Evolutionary conservation across 1,139 yeast species (phyloP).

Genomic region (Magnusiomyces paraingens): DNA sequence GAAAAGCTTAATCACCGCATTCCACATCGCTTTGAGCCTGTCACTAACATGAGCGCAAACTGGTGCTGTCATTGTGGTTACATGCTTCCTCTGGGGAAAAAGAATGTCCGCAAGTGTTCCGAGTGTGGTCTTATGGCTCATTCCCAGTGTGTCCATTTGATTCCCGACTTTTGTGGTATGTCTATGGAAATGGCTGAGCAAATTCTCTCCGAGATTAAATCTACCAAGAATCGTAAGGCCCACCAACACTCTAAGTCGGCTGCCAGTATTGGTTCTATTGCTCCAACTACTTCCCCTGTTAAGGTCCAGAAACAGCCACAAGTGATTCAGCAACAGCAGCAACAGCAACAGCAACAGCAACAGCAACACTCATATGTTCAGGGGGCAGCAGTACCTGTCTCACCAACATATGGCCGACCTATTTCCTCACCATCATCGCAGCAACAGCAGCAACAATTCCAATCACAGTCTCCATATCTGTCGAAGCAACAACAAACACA

Average conservation of each 20-base stretch:
- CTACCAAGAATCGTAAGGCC: constrained; percentile 51
- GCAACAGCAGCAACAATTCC: constrained; percentile 9
- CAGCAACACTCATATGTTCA: constrained; percentile 6
- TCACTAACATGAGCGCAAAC: constrained; percentile 88
- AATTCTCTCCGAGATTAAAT: constrained; percentile 75
- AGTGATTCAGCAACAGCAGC: constrained; percentile 7
- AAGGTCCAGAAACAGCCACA: constrained; percentile 10
- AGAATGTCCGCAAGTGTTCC: constrained; percentile 87
- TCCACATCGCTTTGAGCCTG: constrained; percentile 91
- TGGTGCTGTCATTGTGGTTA: constrained; percentile 99
- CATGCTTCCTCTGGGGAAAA: constrained; percentile 88
- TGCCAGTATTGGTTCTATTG: constrained; percentile 25
- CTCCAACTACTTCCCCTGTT: constrained; percentile 11
- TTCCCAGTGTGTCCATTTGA: constrained; percentile 84
- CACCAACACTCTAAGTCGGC: constrained; percentile 21
- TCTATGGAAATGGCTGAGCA: constrained; percentile 95
- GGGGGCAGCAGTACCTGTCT: constrained; percentile 3
- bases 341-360: constrained; percentile 6
- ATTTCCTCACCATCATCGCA: constrained; percentile 6
- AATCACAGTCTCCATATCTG: background rate
- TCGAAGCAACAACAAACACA: constrained; percentile 13
- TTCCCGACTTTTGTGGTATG: constrained; percentile 98
- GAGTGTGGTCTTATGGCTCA: constrained; percentile 97
- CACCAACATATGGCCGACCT: constrained; percentile 7
- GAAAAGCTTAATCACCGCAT: constrained; percentile 91